Conservation (phyloP, 495 filamentous ascomycete genomes). For the Cetradonia linearis region DNA sequence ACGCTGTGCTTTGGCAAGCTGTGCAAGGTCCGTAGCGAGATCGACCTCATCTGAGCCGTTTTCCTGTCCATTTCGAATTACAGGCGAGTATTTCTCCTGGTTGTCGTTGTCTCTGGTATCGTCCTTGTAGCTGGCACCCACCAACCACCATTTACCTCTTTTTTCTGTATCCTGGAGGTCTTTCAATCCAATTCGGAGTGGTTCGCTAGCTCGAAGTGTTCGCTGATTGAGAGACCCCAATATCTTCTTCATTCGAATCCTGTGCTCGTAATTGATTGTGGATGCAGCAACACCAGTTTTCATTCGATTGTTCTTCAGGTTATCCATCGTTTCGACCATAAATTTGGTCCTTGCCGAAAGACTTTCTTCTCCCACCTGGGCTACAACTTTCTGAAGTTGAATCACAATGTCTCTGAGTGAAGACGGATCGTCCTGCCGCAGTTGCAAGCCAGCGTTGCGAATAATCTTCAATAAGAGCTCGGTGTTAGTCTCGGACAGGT, state of each 20-base stretch:
- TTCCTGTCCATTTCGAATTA: slow-evolving; percentile 1
- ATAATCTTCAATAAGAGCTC: slow-evolving; percentile 82
- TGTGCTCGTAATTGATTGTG: slow-evolving; percentile 59
- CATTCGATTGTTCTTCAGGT: slow-evolving; percentile 85
- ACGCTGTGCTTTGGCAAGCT: slow-evolving; percentile 68
- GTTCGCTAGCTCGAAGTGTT: slow-evolving; percentile 62
- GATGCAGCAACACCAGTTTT: slow-evolving; percentile 59
- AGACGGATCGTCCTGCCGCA: slow-evolving; percentile 83
- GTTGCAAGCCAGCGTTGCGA: slow-evolving; percentile 65
- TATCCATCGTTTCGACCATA: slow-evolving; percentile 94
- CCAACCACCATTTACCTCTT: slow-evolving; percentile 96
- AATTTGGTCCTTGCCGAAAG: slow-evolving; percentile 87
- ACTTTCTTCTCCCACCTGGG: slow-evolving; percentile 52
- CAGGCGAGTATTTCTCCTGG: not conserved
- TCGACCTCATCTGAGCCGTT: slow-evolving; percentile 37
- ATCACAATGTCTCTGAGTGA: slow-evolving; percentile 85
- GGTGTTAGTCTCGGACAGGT: slow-evolving; percentile 79
- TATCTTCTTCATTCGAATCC: slow-evolving; percentile 72
- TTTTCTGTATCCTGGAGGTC: slow-evolving; percentile 75
- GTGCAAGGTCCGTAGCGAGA: slow-evolving; percentile 53
- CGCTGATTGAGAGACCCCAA: slow-evolving; percentile 63
- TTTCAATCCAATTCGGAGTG: slow-evolving; percentile 64
- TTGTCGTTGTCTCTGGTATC: not conserved
- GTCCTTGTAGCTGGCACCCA: slow-evolving; percentile 79
- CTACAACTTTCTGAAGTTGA: slow-evolving; percentile 60